Evolutionary conservation across 2,329 filamentous ascomycete genomes (phyloP), one percentile per base, ranked within the genome.

Genomic region (Venturiaceae sp.): DNA sequence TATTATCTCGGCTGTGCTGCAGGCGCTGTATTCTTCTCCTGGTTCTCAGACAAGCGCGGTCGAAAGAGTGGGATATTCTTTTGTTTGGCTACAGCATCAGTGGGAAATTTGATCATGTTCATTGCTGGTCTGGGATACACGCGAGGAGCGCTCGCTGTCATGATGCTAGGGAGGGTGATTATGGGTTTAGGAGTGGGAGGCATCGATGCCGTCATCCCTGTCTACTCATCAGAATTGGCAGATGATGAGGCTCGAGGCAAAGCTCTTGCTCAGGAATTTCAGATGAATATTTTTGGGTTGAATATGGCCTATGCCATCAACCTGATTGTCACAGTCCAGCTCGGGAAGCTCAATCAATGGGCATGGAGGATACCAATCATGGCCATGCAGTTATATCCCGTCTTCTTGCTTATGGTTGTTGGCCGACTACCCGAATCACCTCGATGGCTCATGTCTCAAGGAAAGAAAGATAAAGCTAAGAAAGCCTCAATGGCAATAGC

Each of bases 61-160:
- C 74, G 82, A 11, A 83, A 82, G 66, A 74, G 74, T 34, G 76
- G 75, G 19, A 81, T 85, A 44, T 81, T 82, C 62, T 70, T 72
- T 9, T 83, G 80, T 63, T 72, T 84, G 8, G 75, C 76, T 0
- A 78, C 75, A 0, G 79, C 80, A 1, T 72, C 76, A 14, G 60
- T 84, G 2, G 82, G 82, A 0, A 84, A 84, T 61, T 62, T 83
- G 5, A 73, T 84, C 60, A 84, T 84, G 81, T 84, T 84, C 65
- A 63, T 83, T 33, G 71, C 80, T 5, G 81, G 82, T 0, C 69
- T 84, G 46, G 72, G 74, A 0, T 74, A 71, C 53, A 63, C 63
- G 21, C 68, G 69, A 14, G 67, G 75, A 52, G 69, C 73, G 59
- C 53, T 82, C 64, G 71, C 68, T 23, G 65, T 81, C 63, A 79